Conservation (phyloP, 345 rosid genomes). For the Moricandia arvensis region DNA sequence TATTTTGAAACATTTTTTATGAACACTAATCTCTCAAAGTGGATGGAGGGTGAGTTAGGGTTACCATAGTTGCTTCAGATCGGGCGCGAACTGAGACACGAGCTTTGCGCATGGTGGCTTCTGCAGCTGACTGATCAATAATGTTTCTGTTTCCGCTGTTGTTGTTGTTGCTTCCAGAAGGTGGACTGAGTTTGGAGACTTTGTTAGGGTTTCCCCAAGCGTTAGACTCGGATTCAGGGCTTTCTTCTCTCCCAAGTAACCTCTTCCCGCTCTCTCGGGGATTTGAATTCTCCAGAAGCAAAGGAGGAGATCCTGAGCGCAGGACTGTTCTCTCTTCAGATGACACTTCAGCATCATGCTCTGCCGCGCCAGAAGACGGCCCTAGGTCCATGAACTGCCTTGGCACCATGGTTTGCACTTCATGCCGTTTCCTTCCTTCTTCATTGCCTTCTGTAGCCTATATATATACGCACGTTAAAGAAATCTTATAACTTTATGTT, state of each 20-base stretch:
- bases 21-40: too few relatives aligned
- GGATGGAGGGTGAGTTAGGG: not conserved
- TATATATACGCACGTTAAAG: not conserved
- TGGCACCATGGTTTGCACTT: constrained; percentile 45
- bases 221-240: constrained; percentile 62
- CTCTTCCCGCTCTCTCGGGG: constrained; percentile 40
- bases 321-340: constrained; percentile 78
- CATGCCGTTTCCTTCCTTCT: constrained; percentile 27
- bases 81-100: constrained; percentile 98
- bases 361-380: constrained; percentile 45
- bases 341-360: constrained; percentile 56
- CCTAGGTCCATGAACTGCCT: constrained; percentile 72
- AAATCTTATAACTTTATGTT: constrained; percentile 1
- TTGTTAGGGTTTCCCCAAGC: constrained; percentile 65
- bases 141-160: constrained; percentile 22
- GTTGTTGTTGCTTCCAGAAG: constrained; percentile 16
- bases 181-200: constrained; percentile 47
- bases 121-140: constrained; percentile 59
- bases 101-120: constrained; percentile 96
- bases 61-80: constrained; percentile 97
- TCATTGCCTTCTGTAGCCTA: constrained; percentile 28
- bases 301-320: constrained; percentile 33
- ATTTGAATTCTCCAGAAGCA: constrained; percentile 37
- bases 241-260: constrained; percentile 54
- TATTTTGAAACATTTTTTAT: too few relatives aligned